phyloP scores from a whole-genome alignment of 352 stramenopile genomes.

The Pythium dissotocum region DNA sequence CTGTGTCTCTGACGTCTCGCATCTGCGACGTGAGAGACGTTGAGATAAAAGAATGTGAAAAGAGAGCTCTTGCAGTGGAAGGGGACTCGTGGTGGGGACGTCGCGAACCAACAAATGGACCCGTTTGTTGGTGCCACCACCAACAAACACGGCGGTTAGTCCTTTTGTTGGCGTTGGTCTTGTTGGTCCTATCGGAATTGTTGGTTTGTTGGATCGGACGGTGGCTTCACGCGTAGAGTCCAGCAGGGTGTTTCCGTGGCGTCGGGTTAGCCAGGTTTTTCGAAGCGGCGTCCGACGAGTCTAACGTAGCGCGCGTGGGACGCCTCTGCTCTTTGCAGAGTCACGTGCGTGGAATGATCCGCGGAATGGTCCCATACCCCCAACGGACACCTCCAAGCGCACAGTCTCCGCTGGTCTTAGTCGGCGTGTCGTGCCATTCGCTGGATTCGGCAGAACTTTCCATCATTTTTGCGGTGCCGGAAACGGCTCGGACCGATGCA shows the following conservation, averaged over 20 bases:
- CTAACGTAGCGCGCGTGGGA: neutral
- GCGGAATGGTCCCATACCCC: neutral
- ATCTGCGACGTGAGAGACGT: constrained; percentile 3
- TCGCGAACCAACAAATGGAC: constrained; percentile 1
- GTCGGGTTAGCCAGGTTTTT: constrained; percentile 2
- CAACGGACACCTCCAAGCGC: neutral
- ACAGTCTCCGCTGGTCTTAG: neutral
- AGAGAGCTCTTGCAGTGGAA: neutral
- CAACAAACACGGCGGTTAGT: neutral
- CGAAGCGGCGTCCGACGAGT: constrained; percentile 6
- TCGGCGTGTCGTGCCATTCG: neutral
- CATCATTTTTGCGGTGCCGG: neutral
- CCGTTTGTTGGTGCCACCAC: neutral
- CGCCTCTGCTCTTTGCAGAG: neutral
- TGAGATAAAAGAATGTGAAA: neutral
- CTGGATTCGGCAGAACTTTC: constrained; percentile 23
- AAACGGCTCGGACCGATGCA: neutral
- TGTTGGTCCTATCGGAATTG: neutral
- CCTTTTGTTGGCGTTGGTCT: neutral
- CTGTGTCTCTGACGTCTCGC: constrained; percentile 20
- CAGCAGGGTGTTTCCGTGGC: neutral
- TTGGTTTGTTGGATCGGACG: neutral
- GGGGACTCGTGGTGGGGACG: neutral
- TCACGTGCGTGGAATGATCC: constrained; percentile 1
- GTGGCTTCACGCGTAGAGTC: neutral